These are phyloP conservation scores for Gossypium longicalyx DNA, from an alignment of 345 rosid genomes.

Conservation along the genomic window DNA sequence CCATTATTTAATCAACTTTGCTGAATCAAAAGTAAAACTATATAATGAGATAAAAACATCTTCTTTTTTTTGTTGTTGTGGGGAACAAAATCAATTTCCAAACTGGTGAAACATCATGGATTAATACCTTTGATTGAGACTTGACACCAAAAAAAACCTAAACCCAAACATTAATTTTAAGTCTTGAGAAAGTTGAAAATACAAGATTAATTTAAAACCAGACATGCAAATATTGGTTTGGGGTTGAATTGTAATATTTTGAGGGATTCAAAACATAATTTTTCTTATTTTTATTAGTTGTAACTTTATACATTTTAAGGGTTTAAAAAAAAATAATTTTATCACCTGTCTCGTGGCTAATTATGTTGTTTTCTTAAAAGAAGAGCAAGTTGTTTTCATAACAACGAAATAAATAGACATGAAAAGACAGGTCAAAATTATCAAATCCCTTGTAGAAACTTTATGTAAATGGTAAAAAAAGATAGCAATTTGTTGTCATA, in stretches of 20 bases:
- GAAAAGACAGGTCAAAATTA: constrained; percentile 1
- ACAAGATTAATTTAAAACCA: background rate
- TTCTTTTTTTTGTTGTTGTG: constrained; percentile 42
- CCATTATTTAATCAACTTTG: constrained; percentile 66
- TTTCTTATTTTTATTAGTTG: too few relatives aligned
- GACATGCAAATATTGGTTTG: background rate
- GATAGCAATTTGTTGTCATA: background rate
- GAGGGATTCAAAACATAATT: too few relatives aligned
- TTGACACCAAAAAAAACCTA: constrained; percentile 42
- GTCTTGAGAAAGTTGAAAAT: background rate
- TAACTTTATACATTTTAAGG: too few relatives aligned
- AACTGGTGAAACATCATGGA: constrained; percentile 66
- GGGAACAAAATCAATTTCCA: constrained; percentile 90
- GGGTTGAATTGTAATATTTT: too few relatives aligned
- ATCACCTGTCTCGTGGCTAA: background rate
- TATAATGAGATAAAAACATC: constrained; percentile 56
- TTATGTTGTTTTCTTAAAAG: background rate
- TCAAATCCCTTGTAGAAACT: background rate
- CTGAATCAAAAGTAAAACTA: constrained; percentile 61
- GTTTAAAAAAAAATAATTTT: too few relatives aligned
- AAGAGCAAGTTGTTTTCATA: background rate
- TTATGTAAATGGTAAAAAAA: background rate
- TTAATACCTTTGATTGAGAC: constrained; percentile 49
- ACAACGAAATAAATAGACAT: background rate
- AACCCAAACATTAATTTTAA: constrained; percentile 12